These are phyloP conservation scores for Tulasnella sp. DNA, from an alignment of 768 basidiomycete genomes.

Conservation along the genomic window DNA sequence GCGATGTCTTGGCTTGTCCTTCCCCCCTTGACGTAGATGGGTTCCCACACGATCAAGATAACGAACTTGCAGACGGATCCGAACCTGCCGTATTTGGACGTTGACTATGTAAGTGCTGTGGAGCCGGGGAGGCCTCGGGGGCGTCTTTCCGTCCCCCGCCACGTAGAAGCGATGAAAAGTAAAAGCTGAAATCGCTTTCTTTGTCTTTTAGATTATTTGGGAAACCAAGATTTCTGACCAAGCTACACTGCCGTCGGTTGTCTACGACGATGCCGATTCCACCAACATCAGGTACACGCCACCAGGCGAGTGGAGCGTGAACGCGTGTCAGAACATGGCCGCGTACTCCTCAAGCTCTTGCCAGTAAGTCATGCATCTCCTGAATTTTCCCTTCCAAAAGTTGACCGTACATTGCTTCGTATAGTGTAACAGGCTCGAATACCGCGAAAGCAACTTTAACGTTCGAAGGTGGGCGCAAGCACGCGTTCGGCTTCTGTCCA, in stretches of 20 bases:
- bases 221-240: slow-evolving; percentile 2
- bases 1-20: too few relatives aligned
- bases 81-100: neutral
- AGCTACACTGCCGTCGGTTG: neutral
- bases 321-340: slow-evolving; percentile 9
- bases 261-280: neutral
- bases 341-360: neutral
- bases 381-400: neutral
- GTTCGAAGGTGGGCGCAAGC: neutral
- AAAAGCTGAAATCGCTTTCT: neutral
- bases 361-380: neutral
- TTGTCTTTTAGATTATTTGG: neutral
- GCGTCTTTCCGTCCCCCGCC: neutral
- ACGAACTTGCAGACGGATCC: neutral
- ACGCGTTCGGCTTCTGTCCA: neutral
- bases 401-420: neutral
- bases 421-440: neutral
- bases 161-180: neutral
- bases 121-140: neutral
- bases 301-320: neutral
- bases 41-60: neutral
- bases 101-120: slow-evolving; percentile 7
- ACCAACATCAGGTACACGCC: neutral
- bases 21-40: neutral
- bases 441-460: neutral